These are phyloP conservation scores for Durio zibethinus DNA, from an alignment of 345 rosid genomes.

Conservation along the genomic window DNA sequence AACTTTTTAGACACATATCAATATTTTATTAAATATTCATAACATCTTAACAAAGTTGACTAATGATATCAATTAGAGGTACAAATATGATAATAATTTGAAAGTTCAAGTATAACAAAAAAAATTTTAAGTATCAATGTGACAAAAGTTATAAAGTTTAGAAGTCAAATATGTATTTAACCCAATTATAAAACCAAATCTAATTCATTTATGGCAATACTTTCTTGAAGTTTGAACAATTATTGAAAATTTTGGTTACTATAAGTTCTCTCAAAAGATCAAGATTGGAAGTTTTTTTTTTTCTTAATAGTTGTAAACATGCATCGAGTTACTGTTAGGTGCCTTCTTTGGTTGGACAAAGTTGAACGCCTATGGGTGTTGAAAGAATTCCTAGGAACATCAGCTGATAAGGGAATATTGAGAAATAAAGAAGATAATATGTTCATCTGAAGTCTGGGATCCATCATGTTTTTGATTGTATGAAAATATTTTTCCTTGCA, in stretches of 20 bases:
- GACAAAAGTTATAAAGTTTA: no score
- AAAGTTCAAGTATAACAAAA: no score
- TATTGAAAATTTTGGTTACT: background rate
- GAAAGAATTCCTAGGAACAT: background rate
- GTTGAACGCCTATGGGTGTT: background rate
- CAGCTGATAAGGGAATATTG: background rate
- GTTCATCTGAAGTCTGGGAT: background rate
- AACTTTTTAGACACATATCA: no score
- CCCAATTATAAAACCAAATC: no score
- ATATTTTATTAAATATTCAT: no score
- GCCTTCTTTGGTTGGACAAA: background rate
- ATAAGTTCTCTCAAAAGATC: background rate
- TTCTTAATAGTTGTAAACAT: background rate
- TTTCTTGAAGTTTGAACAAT: background rate
- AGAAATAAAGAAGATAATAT: background rate
- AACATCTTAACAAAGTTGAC: no score
- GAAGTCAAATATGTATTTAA: no score
- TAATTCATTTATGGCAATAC: background rate
- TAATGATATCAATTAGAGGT: no score
- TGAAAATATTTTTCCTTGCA: background rate
- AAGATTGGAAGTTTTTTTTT: background rate
- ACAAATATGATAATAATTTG: no score
- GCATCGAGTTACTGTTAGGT: background rate
- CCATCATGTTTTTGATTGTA: background rate
- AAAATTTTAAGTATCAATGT: no score